Base-by-base conservation (phyloP, 768 basidiomycete genomes). In the Mycena rebaudengoi region DNA sequence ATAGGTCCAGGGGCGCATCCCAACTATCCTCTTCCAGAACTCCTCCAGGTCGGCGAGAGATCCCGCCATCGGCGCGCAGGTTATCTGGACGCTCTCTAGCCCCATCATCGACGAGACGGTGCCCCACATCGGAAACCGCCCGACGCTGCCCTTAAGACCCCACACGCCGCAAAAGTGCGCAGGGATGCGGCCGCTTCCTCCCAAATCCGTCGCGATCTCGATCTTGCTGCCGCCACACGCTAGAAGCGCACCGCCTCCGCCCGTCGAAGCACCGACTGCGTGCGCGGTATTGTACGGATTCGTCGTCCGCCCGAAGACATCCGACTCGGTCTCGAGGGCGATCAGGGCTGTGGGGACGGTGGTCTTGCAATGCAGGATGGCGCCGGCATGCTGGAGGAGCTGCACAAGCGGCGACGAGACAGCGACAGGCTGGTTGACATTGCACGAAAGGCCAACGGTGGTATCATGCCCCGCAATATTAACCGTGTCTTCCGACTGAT, bases 101-200 rank as follows among this genome's bases (percentile, higher is more conserved):
- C 90, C 91, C 46, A 78, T 76, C 69, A 87, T 76, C 13, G 80
- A 74, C 45, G 84, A 75, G 20, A 60, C 68, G 46, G 78, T 82
- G 2, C 88, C 88, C 66, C 81, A 81, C 32, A 74, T 79, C 7
- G 86, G 84, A 68, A 90, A 88, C 56, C 90, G 79, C 40, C 86
- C 82, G 57, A 78, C 75, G 67, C 88, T 88, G 11, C 85, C 80
- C 70, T 88, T 89, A 68, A 91, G 79, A 43, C 86, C 81, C 79
- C 86, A 91, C 2, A 90, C 76, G 2, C 91, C 92, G 64, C 89
- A 90, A 67, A 88, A 91, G 65, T 91, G 88, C 14, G 91, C 86
- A 4, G 92, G 92, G 26, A 86, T 84, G 51, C 92, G 83, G 37
- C 92, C 85, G 54, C 88, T 89, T 11, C 92, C 92, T 2, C 86